A percentile compares a stretch with the other conserved stretches of the same genome.
Conservation (phyloP, 2,329 filamentous ascomycete genomes). For the Grosmannia penicillata region DNA sequence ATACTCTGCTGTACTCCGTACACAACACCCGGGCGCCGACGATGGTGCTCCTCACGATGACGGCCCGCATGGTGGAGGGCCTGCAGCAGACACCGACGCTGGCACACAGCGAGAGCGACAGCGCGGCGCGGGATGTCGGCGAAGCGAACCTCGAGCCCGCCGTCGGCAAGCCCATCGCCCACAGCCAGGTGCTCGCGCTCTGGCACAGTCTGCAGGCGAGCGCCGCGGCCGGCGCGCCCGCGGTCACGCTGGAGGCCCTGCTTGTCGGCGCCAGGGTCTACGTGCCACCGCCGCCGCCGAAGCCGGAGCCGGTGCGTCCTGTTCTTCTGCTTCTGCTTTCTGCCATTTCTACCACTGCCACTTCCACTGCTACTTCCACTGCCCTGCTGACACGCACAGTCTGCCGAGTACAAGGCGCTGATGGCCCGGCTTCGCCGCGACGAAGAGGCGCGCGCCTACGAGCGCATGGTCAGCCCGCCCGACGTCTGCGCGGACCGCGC, state of each 20-base stretch:
- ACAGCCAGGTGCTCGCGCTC: slow-evolving; percentile 51
- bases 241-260: slow-evolving; percentile 48
- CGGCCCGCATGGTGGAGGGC: slow-evolving; percentile 49
- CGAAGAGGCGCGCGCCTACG: slow-evolving; percentile 70
- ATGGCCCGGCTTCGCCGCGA: slow-evolving; percentile 76
- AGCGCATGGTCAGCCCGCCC: slow-evolving; percentile 57
- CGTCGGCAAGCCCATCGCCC: slow-evolving; percentile 55
- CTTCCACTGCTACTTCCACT: slow-evolving; percentile 2
- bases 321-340: background rate
- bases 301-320: slow-evolving; percentile 52
- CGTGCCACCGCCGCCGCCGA: slow-evolving; percentile 63
- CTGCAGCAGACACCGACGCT: slow-evolving; percentile 22
- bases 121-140: background rate
- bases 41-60: slow-evolving; percentile 74
- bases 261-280: slow-evolving; percentile 61
- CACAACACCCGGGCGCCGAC: background rate
- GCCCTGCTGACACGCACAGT: slow-evolving; percentile 28
- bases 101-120: slow-evolving; percentile 9
- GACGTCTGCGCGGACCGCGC: slow-evolving; percentile 25
- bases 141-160: slow-evolving; percentile 37
- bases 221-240: slow-evolving; percentile 14
- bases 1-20: too few species aligned
- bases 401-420: slow-evolving; percentile 68
- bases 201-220: slow-evolving; percentile 34
- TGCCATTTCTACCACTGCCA: background rate